Evolutionary conservation across 495 filamentous ascomycete genomes (phyloP).

Genomic region (Parachaetomium inaequale): DNA sequence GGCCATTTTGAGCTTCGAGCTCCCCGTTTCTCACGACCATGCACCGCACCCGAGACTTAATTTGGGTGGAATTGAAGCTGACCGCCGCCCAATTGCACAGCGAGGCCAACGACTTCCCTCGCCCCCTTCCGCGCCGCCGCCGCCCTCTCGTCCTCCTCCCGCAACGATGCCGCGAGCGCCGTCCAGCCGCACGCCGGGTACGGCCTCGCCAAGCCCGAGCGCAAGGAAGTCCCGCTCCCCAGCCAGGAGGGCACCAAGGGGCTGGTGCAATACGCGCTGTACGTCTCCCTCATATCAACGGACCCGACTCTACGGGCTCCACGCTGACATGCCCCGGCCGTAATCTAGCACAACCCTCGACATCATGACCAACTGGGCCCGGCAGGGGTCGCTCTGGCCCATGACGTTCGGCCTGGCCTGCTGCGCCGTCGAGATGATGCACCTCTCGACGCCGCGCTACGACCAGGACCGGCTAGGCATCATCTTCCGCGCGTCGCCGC

Average conservation of each 20-base stretch:
- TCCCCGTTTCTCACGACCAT: neutral
- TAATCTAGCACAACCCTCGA: conserved; percentile 76
- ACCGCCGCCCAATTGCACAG: conserved; percentile 36
- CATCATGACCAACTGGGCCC: conserved; percentile 89
- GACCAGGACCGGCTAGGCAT: conserved; percentile 95
- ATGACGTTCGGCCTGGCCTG: conserved; percentile 98
- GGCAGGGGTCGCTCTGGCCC: conserved; percentile 90
- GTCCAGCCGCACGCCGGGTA: conserved; percentile 41
- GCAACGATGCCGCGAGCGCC: conserved; percentile 52
- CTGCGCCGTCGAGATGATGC: conserved; percentile 99
- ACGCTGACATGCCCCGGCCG: conserved; percentile 10
- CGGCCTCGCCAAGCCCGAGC: conserved; percentile 40
- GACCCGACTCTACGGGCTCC: neutral
- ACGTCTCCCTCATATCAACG: conserved; percentile 38
- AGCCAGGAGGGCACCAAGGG: conserved; percentile 94
- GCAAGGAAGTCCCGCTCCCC: conserved; percentile 75
- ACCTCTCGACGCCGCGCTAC: conserved; percentile 91
- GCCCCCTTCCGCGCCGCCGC: conserved; percentile 59
- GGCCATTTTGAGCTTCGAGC: neutral
- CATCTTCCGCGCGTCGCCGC: conserved; percentile 93
- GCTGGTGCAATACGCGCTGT: conserved; percentile 96
- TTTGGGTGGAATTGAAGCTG: conserved; percentile 10
- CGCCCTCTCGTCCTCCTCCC: conserved; percentile 60
- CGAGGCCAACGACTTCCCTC: conserved; percentile 58
- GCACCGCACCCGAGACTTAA: neutral